Base-by-base conservation (phyloP, 352 stramenopile species). In the Globisporangium okanoganense region DNA sequence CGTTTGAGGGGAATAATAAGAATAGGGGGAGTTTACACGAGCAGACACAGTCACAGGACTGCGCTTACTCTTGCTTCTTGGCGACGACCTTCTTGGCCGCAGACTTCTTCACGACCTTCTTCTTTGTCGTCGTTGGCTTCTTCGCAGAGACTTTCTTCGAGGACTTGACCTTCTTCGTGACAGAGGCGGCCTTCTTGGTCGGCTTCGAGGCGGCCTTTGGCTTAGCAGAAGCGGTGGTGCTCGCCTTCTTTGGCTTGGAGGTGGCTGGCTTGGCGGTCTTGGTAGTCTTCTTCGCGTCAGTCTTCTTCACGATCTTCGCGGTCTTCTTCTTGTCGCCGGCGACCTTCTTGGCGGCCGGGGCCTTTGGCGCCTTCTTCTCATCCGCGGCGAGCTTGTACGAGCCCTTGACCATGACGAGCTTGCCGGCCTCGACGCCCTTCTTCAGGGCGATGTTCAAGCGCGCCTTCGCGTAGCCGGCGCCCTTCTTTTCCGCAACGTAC, bases 371-470 rank as follows among this genome's bases (percentile, higher is more conserved):
- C 75, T 98, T 97, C 79, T 98, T 98, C 72, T 92, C 83, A 3
- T 94, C 87, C 22, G 92, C 69, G 3, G 88, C 90, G 16, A 98
- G 78, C 76, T 98, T 98, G 88, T 97, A 98, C 41, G 90, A 98
- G 54, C 82, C 84, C 79, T 98, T 98, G 18, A 97, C 82, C 45
- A 96, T 76, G 22, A 98, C 78, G 4, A 98, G 81, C 69, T 94
- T 94, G 62, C 92, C 92, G 10, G 73, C 70, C 59, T 93, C 82
- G 16, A 98, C 90, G 38, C 83, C 91, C 51, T 83, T 84, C 82
- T 97, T 97, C 14, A 98, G 73, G 27, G 92, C 89, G 22, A 95
- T 87, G 74, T 94, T 95, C 44, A 96, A 70, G 22, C 84, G 82
- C 44, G 85, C 86, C 62, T 89, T 89, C 53, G 75, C 79, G 75